Percentiles rank a stretch among this genome's conserved stretches.
Conservation (phyloP, 2,329 filamentous ascomycete species). For the Zasmidium angulare region DNA sequence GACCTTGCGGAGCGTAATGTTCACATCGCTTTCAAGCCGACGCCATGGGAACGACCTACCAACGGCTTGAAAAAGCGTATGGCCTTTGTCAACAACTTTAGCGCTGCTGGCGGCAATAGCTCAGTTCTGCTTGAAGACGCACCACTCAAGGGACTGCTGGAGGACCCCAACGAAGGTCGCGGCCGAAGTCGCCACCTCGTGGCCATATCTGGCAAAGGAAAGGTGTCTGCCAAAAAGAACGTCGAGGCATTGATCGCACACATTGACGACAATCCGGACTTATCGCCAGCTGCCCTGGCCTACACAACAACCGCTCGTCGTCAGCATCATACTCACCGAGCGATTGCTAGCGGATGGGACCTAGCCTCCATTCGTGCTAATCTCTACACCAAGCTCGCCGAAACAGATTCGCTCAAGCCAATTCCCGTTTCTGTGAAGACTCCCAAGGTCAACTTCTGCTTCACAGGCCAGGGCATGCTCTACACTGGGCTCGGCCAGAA, state of each 20-base stretch:
- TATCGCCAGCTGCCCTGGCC: conserved; percentile 55
- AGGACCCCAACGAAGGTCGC: not conserved
- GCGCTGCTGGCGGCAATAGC: conserved; percentile 71
- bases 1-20: conserved; percentile 60
- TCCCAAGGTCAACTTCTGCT: conserved; percentile 38
- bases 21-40: conserved; percentile 54
- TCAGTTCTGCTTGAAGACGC: conserved; percentile 55
- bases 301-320: conserved; percentile 67
- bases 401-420: conserved; percentile 27
- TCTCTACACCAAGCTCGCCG: conserved; percentile 18
- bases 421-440: conserved; percentile 10
- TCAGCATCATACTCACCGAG: conserved; percentile 43
- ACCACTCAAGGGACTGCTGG: conserved; percentile 53
- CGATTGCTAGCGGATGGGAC: conserved; percentile 33
- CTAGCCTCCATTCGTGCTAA: too few relatives aligned
- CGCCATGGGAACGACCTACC: conserved; percentile 33
- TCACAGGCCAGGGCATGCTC: conserved; percentile 40
- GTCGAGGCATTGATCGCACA: conserved; percentile 46
- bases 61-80: conserved; percentile 35
- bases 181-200: not conserved
- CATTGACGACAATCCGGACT: conserved; percentile 54
- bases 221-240: not conserved
- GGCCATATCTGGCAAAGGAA: not conserved
- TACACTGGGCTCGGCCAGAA: conserved; percentile 29
- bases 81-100: conserved; percentile 65